Evolutionary conservation across 345 rosid genomes (phyloP), one percentile per base, ranked within the genome.

Genomic region (Camelina neglecta): DNA sequence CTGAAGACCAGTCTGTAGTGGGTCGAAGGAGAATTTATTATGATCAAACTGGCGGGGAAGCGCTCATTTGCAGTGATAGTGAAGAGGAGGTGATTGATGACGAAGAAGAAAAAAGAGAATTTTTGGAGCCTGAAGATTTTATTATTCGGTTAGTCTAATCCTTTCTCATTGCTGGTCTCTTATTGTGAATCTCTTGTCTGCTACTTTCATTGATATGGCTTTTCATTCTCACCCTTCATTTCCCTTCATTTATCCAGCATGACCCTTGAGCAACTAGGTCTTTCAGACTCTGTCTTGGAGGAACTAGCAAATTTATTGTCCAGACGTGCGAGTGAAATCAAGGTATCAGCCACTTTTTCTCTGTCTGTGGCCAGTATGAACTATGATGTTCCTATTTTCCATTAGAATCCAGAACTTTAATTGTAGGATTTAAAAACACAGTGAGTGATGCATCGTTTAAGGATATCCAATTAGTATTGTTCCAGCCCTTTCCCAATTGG

Each of bases 21-120:
- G 98, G 99, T 61, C 88, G 99, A 65, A 85, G 99, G 87, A 90
- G 99, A 79, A 95, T 95, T 29, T 93, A 93, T 84, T 95, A 93
- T 83, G 99, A 92, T 78, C 98, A 89, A 78, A 92, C 85, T 81
- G 97, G 97, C 2, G 94, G 99, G 29, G 99, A 95, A 87, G 97
- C 99, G 48, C 96, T 95, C 71, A 93, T 95, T 70, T 95, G 99
- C 83, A 95, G 99, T 85, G 99, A 95, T 69, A 96, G 98, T 68
- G 99, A 96, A 79, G 99, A 96, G 82, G 99, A 96, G 81, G 71
- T 41, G 67, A 82, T 83, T 73, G 98, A 91, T 0, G 99, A 89
- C 1, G 97, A 95, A 62, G 98, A 89, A 48, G 97, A 87, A 18
- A 96, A 93, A 75, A 83, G 75, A 82, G 88, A 83, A 20, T 96